Evolutionary conservation across 371 early-diverging fungal genomes (phyloP).

Genomic region (Gilbertella persicaria): DNA sequence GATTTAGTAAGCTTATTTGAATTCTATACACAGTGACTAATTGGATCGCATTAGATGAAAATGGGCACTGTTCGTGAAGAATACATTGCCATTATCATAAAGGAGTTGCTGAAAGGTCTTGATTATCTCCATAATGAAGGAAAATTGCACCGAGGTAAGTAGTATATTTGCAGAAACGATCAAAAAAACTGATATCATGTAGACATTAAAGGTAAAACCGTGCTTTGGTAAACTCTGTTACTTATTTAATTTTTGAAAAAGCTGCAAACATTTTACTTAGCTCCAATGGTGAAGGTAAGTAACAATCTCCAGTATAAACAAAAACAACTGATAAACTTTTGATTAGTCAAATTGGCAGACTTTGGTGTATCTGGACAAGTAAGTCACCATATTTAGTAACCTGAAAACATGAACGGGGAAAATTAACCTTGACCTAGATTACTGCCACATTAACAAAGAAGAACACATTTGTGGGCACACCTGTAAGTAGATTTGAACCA

Average conservation of each 20-base stretch:
- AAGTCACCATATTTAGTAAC: slow-evolving; percentile 24
- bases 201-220: slow-evolving; percentile 79
- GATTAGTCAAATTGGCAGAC: slow-evolving; percentile 90
- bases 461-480: slow-evolving; percentile 98
- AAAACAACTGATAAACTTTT: not conserved
- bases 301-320: not conserved
- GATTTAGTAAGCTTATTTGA: too few relatives aligned
- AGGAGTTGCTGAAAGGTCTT: slow-evolving; percentile 89
- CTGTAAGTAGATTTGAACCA: slow-evolving; percentile 57
- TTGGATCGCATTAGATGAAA: slow-evolving; percentile 71
- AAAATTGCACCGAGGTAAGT: slow-evolving; percentile 90
- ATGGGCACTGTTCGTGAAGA: slow-evolving; percentile 82
- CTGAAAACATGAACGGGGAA: slow-evolving; percentile 9
- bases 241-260: too few relatives aligned
- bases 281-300: slow-evolving; percentile 68
- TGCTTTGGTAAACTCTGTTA: too few relatives aligned
- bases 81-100: slow-evolving; percentile 90
- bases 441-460: slow-evolving; percentile 93
- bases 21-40: too few relatives aligned
- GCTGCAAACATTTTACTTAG: slow-evolving; percentile 88
- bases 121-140: slow-evolving; percentile 94
- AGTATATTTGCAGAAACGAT: not conserved
- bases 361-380: slow-evolving; percentile 97
- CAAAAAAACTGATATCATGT: slow-evolving; percentile 10
- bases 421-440: slow-evolving; percentile 47